Evolutionary conservation across 345 rosid species (phyloP), one percentile per base, ranked within the genome.

Genomic region (Hypericum androsaemum): DNA sequence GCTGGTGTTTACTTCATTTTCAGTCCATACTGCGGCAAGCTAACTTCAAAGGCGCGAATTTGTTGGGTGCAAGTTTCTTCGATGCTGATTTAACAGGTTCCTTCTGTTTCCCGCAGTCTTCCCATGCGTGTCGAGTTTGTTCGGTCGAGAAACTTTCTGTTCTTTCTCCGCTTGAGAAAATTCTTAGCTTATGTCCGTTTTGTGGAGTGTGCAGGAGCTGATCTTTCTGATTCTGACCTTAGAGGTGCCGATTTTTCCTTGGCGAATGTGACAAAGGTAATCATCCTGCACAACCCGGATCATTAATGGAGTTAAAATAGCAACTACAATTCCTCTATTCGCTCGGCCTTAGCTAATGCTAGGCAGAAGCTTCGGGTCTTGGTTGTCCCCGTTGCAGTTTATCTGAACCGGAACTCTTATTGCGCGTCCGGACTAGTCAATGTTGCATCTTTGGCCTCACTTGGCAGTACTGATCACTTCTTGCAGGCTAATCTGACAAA

Each of bases 31-130:
- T 87, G 54, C 64, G 98, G 44, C 95, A 87, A 72, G 89, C 92
- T 52, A 90, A 78, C 64, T 87, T 90, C 83, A 84, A 81, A 64
- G 95, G 89, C 7, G 88, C 94, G 6, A 87, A 87, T 66, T 69
- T 90, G 67, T 67, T 84, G 37, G 98, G 98, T 58, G 96, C 98
- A 50, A 90, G 98, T 72, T 84, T 87, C 84, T 84, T 87, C 43
- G 95, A 90, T 73, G 89, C 96, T 56, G 98, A 90, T 73, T 65
- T 90, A 61, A 90, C 96, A 76, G 96, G 96, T 82, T 51, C 42
- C 41, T 17, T 17, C 32, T 43, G 10, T 3, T 12, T 3, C 13
- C 17, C 14, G 17, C 8, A 28, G 12, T 11, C 39, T 54, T 47
- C 17, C 32, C 37, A 5, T 7, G 7, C 15, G 13, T 22, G 10